Evolutionary conservation across 2,329 filamentous ascomycete genomes (phyloP), one percentile per base, ranked within the genome.

Genomic region (Alternaria triticina): DNA sequence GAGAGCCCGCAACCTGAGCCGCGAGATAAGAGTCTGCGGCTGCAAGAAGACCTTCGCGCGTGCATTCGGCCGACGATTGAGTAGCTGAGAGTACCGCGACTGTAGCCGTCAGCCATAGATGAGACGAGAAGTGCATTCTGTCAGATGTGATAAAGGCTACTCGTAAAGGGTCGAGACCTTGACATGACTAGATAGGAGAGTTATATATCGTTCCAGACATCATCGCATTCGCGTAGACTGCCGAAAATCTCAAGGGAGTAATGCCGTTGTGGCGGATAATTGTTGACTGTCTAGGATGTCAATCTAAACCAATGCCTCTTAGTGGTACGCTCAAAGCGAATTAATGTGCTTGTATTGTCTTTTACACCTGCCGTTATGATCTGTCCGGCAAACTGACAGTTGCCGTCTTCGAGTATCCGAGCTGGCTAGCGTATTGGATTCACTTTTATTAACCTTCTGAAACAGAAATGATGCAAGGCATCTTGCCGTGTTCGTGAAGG

Each of bases 41-140:
- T 22, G 68, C 59, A 8, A 75, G 65, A 10, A 77, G 70, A n/a
- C 67, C 69, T 49, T 70, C 73, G 49, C 71, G 72, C 10, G 72
- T 74, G 54, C 72, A 77, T 28, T 70, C 67, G 59, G 67, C 67
- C 27, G 67, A 61, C 10, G 52, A 51, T 27, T 28, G 30, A 25
- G 54, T 20, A 12, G 33, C 23, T 25, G 44, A 13, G 11, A 62
- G 22, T 1, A 45, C 13, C 22, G 27, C 27, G n/a, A 57, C 9
- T 10, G 11, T 11, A 43, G 33, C 9, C 6, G 30, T n/a, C 27
- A 15, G 10, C 6, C 22, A 23, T 22, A 11, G 17, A 22, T 22
- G 22, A 23, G 11, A 27, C n/a, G 27, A 17, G n/a, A 22, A 15
- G 10, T 36, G 33, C 59, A 65, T 52, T 17, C 25, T 51, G 27